Conservation (phyloP, 78 protist species). For the Anaeramoeba flamelloides region DNA sequence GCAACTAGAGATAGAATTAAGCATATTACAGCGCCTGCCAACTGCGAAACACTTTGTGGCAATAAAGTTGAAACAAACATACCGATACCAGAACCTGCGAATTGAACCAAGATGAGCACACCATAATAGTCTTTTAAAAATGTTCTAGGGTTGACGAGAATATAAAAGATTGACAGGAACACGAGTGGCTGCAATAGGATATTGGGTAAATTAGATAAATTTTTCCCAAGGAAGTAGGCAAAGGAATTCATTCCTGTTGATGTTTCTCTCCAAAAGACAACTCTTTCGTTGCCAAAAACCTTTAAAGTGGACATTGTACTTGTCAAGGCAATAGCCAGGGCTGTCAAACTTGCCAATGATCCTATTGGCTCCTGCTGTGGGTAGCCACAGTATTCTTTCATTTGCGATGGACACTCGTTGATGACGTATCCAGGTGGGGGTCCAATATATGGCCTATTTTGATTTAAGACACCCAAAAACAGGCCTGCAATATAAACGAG, state of each 20-base stretch:
- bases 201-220: slow-evolving; percentile 6
- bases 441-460: too few relatives aligned
- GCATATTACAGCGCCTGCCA: too few relatives aligned
- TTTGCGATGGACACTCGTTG: too few relatives aligned
- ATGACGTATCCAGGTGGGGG: too few relatives aligned
- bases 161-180: not conserved
- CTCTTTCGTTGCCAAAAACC: not conserved
- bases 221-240: slow-evolving; percentile 9
- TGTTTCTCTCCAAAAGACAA: slow-evolving; percentile 9
- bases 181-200: not conserved
- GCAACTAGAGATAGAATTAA: too few relatives aligned
- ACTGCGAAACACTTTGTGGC: not conserved
- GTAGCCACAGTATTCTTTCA: too few relatives aligned
- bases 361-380: too few relatives aligned
- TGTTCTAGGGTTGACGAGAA: not conserved
- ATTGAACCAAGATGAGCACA: not conserved
- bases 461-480: too few relatives aligned
- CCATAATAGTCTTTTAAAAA: not conserved
- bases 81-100: slow-evolving; percentile 12
- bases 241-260: not conserved
- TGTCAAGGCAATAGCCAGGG: slow-evolving; percentile 2
- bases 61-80: slow-evolving; percentile 4
- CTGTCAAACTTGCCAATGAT: slow-evolving; percentile 3
- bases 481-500: too few relatives aligned
- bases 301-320: not conserved